These are phyloP conservation scores for Dysphania ambrosioides DNA, from an alignment of 148 eudicot genomes.

Conservation along the genomic window DNA sequence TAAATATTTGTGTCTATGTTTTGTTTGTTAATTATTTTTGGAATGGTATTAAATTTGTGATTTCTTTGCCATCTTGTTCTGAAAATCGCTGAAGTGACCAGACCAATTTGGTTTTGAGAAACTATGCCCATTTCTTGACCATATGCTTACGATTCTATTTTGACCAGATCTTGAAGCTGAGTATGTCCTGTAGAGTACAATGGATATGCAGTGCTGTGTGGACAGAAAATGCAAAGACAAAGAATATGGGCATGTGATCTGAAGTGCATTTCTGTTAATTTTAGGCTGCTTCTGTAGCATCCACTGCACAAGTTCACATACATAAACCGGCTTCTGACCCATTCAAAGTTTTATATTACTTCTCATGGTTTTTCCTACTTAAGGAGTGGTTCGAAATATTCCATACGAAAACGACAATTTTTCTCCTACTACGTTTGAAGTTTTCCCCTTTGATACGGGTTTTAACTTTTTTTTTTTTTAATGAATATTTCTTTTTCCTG, in stretches of 20 bases:
- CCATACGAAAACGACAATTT: not conserved
- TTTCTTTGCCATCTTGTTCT: not conserved
- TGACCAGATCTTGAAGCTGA: too few relatives aligned
- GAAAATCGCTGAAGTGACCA: not conserved
- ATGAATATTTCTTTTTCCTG: not conserved
- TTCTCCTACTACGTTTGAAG: not conserved
- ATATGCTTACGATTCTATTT: too few relatives aligned
- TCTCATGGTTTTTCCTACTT: not conserved
- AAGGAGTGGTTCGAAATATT: not conserved
- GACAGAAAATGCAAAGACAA: constrained; percentile 1
- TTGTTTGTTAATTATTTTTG: not conserved
- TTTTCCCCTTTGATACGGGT: not conserved
- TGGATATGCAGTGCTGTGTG: not conserved
- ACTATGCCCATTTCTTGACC: not conserved
- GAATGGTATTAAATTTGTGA: not conserved
- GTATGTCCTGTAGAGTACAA: constrained; percentile 6
- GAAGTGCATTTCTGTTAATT: not conserved
- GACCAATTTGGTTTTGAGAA: constrained; percentile 4
- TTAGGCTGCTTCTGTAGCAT: not conserved
- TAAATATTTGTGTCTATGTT: not conserved
- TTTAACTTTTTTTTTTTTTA: too few relatives aligned
- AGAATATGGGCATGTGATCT: constrained; percentile 9
- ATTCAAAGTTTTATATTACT: not conserved
- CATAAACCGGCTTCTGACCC: too few relatives aligned
- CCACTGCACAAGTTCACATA: too few relatives aligned